Evolutionary conservation across 2,329 filamentous ascomycete species (phyloP).

Genomic region (Tolypocladium pustulatum): DNA sequence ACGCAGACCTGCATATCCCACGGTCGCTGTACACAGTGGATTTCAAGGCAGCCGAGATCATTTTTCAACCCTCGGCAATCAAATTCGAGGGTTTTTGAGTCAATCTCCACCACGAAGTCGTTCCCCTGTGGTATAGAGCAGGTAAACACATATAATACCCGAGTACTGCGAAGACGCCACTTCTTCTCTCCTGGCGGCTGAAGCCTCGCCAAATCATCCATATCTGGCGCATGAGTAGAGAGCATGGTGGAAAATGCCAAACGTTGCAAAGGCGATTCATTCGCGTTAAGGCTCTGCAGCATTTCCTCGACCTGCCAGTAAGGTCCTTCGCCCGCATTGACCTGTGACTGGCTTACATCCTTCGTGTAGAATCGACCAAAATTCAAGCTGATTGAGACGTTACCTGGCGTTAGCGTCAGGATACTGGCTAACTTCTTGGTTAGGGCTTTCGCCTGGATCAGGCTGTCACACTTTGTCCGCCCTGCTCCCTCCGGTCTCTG

Average conservation of each 20-base stretch:
- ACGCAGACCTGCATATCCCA: constrained; percentile 21
- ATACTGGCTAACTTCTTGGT: constrained; percentile 7
- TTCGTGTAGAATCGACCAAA: constrained; percentile 20
- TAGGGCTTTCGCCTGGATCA: constrained; percentile 5
- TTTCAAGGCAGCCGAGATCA: constrained; percentile 11
- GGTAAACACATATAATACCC: constrained; percentile 15
- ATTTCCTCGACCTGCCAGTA: constrained; percentile 7
- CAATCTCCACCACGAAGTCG: constrained; percentile 13
- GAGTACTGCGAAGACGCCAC: constrained; percentile 10
- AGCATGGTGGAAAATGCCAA: constrained; percentile 17
- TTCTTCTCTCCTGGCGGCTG: constrained; percentile 3
- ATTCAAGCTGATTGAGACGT: constrained; percentile 11
- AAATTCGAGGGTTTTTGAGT: constrained; percentile 14
- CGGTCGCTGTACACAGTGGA: constrained; percentile 18
- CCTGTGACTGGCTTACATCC: constrained; percentile 6
- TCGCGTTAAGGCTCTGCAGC: constrained; percentile 3
- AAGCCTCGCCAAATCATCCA: constrained; percentile 8
- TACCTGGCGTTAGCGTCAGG: constrained; percentile 13
- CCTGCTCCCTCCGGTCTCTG: not conserved
- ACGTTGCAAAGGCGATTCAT: constrained; percentile 1
- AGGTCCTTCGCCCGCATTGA: constrained; percentile 11
- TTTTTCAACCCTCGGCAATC: constrained; percentile 8
- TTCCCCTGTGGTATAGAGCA: constrained; percentile 7
- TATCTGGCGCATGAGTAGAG: constrained; percentile 15
- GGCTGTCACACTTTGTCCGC: constrained; percentile 1